Conservation (phyloP, 495 filamentous ascomycete species). For the Corynascus novoguineensis region DNA sequence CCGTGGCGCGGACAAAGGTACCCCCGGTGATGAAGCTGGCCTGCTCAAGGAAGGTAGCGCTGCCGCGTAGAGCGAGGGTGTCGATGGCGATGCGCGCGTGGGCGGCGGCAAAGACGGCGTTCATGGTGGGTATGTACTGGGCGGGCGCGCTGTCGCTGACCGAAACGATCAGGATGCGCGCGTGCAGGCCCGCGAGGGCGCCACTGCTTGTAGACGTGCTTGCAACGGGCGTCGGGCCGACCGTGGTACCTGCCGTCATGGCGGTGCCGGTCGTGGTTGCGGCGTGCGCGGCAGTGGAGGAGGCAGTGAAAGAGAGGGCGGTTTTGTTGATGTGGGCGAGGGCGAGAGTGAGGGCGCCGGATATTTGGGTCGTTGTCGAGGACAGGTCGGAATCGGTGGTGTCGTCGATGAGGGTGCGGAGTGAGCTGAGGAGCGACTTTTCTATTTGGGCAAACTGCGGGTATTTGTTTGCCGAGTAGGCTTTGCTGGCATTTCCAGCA, state of each 20-base stretch:
- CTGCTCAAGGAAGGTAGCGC: constrained; percentile 86
- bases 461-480: constrained; percentile 79
- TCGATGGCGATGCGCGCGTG: constrained; percentile 83
- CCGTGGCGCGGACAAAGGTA: constrained; percentile 69
- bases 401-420: constrained; percentile 60
- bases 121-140: constrained; percentile 98
- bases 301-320: constrained; percentile 35
- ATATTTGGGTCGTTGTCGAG: constrained; percentile 69
- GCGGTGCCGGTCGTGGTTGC: constrained; percentile 21
- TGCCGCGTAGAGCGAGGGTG: constrained; percentile 76
- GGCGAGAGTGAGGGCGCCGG: constrained; percentile 85
- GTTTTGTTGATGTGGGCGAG: constrained; percentile 78
- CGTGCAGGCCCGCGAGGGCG: constrained; percentile 52
- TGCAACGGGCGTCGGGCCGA: constrained; percentile 29
- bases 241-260: constrained; percentile 13
- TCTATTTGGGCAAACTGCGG: constrained; percentile 85
- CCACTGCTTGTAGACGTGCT: constrained; percentile 27
- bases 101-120: constrained; percentile 90
- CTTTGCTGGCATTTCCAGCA: constrained; percentile 14
- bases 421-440: constrained; percentile 62
- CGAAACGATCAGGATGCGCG: constrained; percentile 79
- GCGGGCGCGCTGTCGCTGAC: constrained; percentile 76
- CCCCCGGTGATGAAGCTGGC: constrained; percentile 85
- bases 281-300: constrained; percentile 14
- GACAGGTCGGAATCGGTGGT: constrained; percentile 58